phyloP scores from a whole-genome alignment of 2,329 filamentous ascomycete genomes.

The Epichloe uncinata region DNA sequence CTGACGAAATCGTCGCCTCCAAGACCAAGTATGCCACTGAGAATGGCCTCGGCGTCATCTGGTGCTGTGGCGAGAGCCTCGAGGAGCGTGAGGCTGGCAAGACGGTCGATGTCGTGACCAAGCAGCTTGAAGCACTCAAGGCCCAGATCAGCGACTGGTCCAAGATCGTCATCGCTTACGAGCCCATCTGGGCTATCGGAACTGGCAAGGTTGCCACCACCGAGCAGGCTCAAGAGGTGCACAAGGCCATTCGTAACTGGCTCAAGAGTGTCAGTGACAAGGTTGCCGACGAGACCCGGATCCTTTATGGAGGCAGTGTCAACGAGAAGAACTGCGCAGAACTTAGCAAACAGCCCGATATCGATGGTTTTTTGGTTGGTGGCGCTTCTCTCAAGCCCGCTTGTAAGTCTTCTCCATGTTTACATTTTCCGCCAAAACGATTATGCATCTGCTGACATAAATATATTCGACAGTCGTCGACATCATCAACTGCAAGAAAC shows the following conservation, averaged over 20 bases:
- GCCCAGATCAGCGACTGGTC: slow-evolving; percentile 70
- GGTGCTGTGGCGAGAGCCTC: slow-evolving; percentile 93
- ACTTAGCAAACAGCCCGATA: slow-evolving; percentile 81
- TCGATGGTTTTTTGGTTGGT: slow-evolving; percentile 95
- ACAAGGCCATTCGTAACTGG: slow-evolving; percentile 85
- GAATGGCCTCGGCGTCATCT: slow-evolving; percentile 78
- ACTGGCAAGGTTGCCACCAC: slow-evolving; percentile 88
- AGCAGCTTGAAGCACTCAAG: slow-evolving; percentile 74
- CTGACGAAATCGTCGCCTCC: slow-evolving; percentile 69
- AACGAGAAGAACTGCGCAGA: slow-evolving; percentile 97
- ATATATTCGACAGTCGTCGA: slow-evolving; percentile 32
- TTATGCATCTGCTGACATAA: background rate
- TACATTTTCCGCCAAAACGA: background rate
- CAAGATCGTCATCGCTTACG: slow-evolving; percentile 93
- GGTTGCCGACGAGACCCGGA: slow-evolving; percentile 74
- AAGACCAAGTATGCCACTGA: slow-evolving; percentile 93
- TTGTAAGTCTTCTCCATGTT: slow-evolving; percentile 42
- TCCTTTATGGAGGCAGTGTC: slow-evolving; percentile 94
- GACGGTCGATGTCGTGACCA: slow-evolving; percentile 76
- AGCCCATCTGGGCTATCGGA: slow-evolving; percentile 94
- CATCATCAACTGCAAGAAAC: slow-evolving; percentile 42
- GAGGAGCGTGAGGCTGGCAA: slow-evolving; percentile 78
- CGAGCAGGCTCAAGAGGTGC: slow-evolving; percentile 85
- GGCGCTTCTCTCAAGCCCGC: slow-evolving; percentile 95
- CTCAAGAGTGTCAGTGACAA: slow-evolving; percentile 62